Percentiles rank a stretch among this genome's conserved stretches.
phyloP scores from a whole-genome alignment of 805 yeast species.

The Candida ovalis region DNA sequence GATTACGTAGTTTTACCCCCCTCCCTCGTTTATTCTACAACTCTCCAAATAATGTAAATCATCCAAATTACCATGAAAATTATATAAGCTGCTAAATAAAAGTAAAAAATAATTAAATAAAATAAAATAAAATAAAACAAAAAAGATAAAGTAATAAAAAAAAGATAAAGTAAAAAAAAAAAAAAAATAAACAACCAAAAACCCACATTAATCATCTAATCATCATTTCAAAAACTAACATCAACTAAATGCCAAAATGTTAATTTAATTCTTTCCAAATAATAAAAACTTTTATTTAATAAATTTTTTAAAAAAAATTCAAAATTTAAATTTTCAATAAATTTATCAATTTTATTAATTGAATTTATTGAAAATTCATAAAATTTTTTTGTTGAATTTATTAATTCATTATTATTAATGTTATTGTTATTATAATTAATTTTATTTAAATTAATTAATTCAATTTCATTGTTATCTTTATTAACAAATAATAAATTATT shows the following conservation, averaged over 20 bases:
- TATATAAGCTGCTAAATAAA: no score
- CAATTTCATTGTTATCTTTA: no score
- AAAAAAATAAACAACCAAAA: no score
- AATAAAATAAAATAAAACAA: not conserved
- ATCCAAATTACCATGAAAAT: no score
- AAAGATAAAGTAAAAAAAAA: not conserved
- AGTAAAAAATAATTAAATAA: not conserved
- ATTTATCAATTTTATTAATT: not conserved
- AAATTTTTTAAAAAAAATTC: slow-evolving; percentile 5
- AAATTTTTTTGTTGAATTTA: slow-evolving; percentile 1
- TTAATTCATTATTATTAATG: no score
- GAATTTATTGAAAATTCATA: slow-evolving; percentile 6
- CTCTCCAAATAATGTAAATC: no score
- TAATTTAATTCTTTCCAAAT: slow-evolving; percentile 19
- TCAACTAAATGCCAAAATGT: slow-evolving; percentile 17
- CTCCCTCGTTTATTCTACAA: no score
- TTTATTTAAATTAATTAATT: no score
- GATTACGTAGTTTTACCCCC: no score
- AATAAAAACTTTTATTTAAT: slow-evolving; percentile 12
- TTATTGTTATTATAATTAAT: no score
- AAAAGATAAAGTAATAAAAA: not conserved
- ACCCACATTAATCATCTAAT: not conserved
- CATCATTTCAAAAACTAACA: not conserved
- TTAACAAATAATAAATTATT: not conserved
- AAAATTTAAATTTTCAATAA: not conserved